These are phyloP conservation scores for Kewa caespitosa DNA, from an alignment of 179 eudicot genomes.

Conservation along the genomic window DNA sequence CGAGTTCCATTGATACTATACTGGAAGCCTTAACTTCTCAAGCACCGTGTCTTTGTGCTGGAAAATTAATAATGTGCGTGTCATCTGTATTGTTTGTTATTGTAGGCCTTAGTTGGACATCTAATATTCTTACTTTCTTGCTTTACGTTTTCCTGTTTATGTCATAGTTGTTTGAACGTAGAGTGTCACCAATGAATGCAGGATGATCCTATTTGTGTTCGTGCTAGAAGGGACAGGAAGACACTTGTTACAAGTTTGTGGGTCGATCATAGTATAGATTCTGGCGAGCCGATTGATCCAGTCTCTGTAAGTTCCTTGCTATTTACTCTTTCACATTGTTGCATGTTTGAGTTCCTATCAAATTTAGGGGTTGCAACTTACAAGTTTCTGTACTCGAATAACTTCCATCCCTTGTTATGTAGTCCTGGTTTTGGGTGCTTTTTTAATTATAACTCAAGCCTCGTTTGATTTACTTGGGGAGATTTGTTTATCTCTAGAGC, in stretches of 20 bases:
- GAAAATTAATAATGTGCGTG: too few species aligned
- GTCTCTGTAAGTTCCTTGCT: constrained; percentile 45
- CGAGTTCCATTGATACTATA: too few species aligned
- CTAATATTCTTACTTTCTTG: background rate
- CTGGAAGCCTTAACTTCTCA: too few species aligned
- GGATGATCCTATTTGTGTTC: constrained; percentile 86
- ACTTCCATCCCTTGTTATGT: background rate
- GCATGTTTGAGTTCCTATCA: background rate
- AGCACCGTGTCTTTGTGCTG: too few species aligned
- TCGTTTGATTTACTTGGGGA: background rate
- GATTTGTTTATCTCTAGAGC: background rate
- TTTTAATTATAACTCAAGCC: background rate
- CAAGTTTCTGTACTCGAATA: background rate
- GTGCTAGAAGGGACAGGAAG: constrained; percentile 71
- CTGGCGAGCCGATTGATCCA: constrained; percentile 45
- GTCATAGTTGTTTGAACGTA: too few species aligned
- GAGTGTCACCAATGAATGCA: constrained; percentile 23
- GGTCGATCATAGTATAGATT: constrained; percentile 67
- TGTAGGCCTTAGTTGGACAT: background rate
- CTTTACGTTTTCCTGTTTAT: background rate
- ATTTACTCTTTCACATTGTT: background rate
- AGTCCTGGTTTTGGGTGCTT: background rate
- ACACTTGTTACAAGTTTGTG: constrained; percentile 57
- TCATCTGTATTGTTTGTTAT: too few species aligned
- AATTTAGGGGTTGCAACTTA: background rate